phyloP scores from a whole-genome alignment of 345 rosid species.

The Isatis tinctoria region DNA sequence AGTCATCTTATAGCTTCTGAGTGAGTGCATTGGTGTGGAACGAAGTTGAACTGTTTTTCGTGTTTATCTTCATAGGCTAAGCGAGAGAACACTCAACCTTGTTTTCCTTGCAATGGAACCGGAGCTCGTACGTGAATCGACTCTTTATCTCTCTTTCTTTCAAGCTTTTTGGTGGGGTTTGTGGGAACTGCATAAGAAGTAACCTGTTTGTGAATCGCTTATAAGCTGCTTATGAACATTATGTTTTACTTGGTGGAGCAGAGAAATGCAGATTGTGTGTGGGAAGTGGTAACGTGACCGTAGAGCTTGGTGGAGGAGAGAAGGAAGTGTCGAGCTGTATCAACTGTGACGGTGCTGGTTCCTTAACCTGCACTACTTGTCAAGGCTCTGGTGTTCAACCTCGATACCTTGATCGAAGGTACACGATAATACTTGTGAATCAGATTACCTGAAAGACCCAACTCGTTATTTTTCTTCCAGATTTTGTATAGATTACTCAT shows the following conservation, averaged over 20 bases:
- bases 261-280: slow-evolving; percentile 85
- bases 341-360: slow-evolving; percentile 79
- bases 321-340: slow-evolving; percentile 77
- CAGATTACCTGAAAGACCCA: not conserved
- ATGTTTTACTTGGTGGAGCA: slow-evolving; percentile 26
- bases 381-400: slow-evolving; percentile 96
- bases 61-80: slow-evolving; percentile 48
- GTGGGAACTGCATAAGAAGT: not conserved
- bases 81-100: slow-evolving; percentile 86
- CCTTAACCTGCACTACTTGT: slow-evolving; percentile 93
- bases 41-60: not conserved
- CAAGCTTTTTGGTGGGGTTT: not conserved
- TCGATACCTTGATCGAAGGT: slow-evolving; percentile 98
- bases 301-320: slow-evolving; percentile 74
- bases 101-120: slow-evolving; percentile 88
- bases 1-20: too few relatives aligned
- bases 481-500: not conserved
- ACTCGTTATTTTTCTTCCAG: not conserved
- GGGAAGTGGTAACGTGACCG: slow-evolving; percentile 65
- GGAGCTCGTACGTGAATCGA: slow-evolving; percentile 74
- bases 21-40: not conserved
- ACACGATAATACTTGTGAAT: not conserved
- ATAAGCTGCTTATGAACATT: not conserved
- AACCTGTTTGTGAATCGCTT: not conserved
- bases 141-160: not conserved